These are phyloP conservation scores for Aspergillus arachidicola DNA, from an alignment of 2,329 filamentous ascomycete species.

Conservation along the genomic window DNA sequence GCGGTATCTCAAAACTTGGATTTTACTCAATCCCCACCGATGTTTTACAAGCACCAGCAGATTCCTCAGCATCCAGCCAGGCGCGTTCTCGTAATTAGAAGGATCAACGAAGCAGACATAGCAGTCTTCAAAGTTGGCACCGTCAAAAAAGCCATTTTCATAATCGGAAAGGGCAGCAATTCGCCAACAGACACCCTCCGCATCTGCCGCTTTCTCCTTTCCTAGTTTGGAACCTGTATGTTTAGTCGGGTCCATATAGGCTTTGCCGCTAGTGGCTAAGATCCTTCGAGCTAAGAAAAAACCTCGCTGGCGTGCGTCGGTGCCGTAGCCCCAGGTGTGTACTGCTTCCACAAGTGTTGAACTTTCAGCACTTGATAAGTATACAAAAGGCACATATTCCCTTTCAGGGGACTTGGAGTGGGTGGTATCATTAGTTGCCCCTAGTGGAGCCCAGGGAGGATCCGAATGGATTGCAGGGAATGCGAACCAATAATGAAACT, in stretches of 20 bases:
- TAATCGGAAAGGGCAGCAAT: constrained; percentile 75
- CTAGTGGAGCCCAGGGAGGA: constrained; percentile 72
- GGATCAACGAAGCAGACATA: constrained; percentile 90
- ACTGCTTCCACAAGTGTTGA: constrained; percentile 78
- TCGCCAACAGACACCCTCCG: constrained; percentile 59
- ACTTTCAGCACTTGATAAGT: constrained; percentile 69
- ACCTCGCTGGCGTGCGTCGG: constrained; percentile 82
- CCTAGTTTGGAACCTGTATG: background rate
- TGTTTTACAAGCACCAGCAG: constrained; percentile 81
- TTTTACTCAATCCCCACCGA: constrained; percentile 73
- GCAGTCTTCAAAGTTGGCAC: constrained; percentile 69
- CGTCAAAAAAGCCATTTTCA: constrained; percentile 84
- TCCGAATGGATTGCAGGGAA: constrained; percentile 92
- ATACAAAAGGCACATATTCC: constrained; percentile 24
- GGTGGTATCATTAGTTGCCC: constrained; percentile 21
- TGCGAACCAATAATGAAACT: constrained; percentile 97
- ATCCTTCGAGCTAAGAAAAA: constrained; percentile 91
- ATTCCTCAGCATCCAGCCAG: constrained; percentile 92
- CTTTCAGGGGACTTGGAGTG: constrained; percentile 22
- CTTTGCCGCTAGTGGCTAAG: constrained; percentile 39
- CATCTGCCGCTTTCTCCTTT: background rate
- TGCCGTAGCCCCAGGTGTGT: constrained; percentile 82
- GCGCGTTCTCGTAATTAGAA: constrained; percentile 83
- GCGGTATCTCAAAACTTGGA: constrained; percentile 87
- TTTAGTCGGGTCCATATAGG: background rate